Conservation (phyloP, 768 basidiomycete genomes). For the Wakefieldia striispora region DNA sequence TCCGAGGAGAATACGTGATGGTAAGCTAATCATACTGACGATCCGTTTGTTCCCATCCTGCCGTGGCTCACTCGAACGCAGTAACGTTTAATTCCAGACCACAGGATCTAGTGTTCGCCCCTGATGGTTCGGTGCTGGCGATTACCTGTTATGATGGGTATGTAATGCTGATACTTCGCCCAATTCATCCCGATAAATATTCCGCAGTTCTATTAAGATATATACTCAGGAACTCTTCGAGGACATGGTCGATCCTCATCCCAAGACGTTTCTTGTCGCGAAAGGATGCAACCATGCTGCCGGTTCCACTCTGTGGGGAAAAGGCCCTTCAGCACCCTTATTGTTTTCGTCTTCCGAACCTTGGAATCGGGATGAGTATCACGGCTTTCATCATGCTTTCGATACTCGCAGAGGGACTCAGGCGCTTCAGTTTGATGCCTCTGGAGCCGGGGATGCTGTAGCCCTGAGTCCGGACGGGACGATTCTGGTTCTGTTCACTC, state of each 20-base stretch:
- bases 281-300: conserved; percentile 27
- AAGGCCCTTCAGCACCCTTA: conserved; percentile 33
- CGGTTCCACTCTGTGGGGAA: conserved; percentile 57
- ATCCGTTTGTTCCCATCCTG: not conserved
- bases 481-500: conserved; percentile 34
- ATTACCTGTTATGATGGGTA: conserved; percentile 31
- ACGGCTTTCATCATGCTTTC: conserved; percentile 51
- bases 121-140: conserved; percentile 39
- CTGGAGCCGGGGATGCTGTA: conserved; percentile 54
- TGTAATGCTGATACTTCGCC: conserved; percentile 1
- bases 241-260: conserved; percentile 13
- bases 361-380: conserved; percentile 6
- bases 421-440: conserved; percentile 39
- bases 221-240: conserved; percentile 25
- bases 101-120: conserved; percentile 46
- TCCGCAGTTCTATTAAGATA: conserved; percentile 21
- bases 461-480: conserved; percentile 44
- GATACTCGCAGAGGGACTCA: conserved; percentile 34
- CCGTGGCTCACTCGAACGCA: conserved; percentile 5
- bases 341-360: conserved; percentile 63
- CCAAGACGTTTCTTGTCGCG: conserved; percentile 12
- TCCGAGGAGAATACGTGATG: conserved; percentile 8
- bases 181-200: not conserved
- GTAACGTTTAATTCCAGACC: conserved; percentile 33
- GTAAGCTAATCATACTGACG: conserved; percentile 13